Evolutionary conservation across 495 filamentous ascomycete species (phyloP).

Genomic region (Podospora conica): DNA sequence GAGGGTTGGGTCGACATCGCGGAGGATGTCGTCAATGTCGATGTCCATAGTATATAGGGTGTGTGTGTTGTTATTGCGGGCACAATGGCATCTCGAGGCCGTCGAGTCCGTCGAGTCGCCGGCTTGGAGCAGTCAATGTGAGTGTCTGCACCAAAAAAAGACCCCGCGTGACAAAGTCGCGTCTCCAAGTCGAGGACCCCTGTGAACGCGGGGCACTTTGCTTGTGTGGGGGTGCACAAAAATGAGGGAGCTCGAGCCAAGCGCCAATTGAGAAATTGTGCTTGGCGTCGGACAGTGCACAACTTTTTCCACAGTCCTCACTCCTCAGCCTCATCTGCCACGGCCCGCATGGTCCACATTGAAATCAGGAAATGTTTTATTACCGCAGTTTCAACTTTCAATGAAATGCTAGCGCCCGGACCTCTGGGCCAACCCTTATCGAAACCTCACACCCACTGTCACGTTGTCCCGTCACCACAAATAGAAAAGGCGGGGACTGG

Average conservation of each 20-base stretch:
- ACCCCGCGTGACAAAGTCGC: background rate
- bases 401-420: background rate
- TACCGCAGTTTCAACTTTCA: background rate
- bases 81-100: background rate
- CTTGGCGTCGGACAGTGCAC: background rate
- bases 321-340: background rate
- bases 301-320: too few relatives aligned
- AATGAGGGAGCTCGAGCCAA: background rate
- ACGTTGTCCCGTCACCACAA: background rate
- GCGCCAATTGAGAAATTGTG: background rate
- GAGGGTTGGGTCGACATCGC: conserved; percentile 61
- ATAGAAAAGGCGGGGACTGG: background rate
- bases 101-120: background rate
- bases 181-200: background rate
- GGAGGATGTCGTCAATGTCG: conserved; percentile 89
- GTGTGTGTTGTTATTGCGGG: background rate
- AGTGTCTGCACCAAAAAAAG: background rate
- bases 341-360: background rate
- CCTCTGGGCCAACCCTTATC: background rate
- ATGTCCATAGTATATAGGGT: conserved; percentile 39
- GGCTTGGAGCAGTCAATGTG: background rate
- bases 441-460: background rate
- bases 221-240: background rate
- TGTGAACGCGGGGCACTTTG: background rate
- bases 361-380: background rate